Conservation (phyloP, 2,329 filamentous ascomycete genomes). For the Nigrospora osmanthi region DNA sequence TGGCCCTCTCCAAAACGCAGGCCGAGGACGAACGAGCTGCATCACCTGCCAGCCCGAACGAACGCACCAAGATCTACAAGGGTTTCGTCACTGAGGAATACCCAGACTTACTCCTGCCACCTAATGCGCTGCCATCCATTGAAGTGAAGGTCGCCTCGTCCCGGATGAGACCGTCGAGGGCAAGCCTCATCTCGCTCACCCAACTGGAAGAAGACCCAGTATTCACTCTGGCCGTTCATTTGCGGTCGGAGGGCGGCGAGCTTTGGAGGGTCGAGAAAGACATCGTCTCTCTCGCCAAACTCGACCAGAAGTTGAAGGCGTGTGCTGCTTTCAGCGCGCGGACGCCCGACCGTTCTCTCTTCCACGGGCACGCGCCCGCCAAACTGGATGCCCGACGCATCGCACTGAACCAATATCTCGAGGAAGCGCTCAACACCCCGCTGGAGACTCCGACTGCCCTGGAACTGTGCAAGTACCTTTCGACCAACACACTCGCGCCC, state of each 20-base stretch:
- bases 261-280: constrained; percentile 96
- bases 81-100: constrained; percentile 81
- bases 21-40: constrained; percentile 5
- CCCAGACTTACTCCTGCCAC: constrained; percentile 75
- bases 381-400: constrained; percentile 81
- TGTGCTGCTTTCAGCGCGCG: constrained; percentile 64
- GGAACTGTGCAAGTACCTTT: constrained; percentile 83
- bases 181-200: constrained; percentile 73
- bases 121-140: constrained; percentile 81
- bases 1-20: constrained; percentile 28
- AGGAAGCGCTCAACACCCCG: constrained; percentile 73
- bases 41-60: constrained; percentile 25
- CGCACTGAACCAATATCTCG: constrained; percentile 79
- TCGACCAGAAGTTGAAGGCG: constrained; percentile 76
- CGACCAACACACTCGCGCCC: constrained; percentile 53
- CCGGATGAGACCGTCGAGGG: constrained; percentile 83
- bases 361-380: constrained; percentile 86
- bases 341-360: constrained; percentile 78
- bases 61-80: constrained; percentile 55
- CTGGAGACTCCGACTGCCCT: constrained; percentile 71
- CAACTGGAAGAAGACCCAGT: constrained; percentile 87
- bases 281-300: constrained; percentile 66
- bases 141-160: constrained; percentile 86
- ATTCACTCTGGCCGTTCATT: constrained; percentile 81
- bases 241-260: constrained; percentile 67